Evolutionary conservation across 208 protist species (phyloP).

Genomic region (Crithidia brevicula): DNA sequence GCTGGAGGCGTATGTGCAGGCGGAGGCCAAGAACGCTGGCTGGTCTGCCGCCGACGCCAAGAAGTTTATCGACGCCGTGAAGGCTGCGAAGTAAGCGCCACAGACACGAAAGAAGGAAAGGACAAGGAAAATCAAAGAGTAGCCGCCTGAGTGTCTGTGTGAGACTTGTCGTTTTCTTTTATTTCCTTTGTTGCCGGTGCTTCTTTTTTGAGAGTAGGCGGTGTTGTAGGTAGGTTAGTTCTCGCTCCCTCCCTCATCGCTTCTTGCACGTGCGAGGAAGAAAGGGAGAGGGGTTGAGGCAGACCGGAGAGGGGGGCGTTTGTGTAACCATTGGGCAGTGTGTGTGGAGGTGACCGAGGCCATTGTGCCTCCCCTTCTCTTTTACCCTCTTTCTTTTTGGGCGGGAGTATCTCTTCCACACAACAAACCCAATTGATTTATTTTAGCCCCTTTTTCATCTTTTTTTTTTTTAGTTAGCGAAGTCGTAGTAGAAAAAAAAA

Average conservation of each 20-base stretch:
- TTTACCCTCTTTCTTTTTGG: too few species aligned
- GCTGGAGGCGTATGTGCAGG: conserved; percentile 74
- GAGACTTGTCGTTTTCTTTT: conserved; percentile 3
- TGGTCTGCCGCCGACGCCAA: conserved; percentile 79
- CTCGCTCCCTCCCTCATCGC: background rate
- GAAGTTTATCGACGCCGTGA: conserved; percentile 85
- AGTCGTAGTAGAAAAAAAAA: conserved; percentile 14
- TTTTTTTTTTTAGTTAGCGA: conserved; percentile 23
- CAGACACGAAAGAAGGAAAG: too few species aligned
- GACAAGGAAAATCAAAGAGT: background rate
- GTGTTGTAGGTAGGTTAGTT: conserved; percentile 15
- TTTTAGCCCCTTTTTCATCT: conserved; percentile 4
- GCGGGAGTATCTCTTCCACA: too few species aligned
- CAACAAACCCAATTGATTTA: background rate
- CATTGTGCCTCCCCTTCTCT: too few species aligned
- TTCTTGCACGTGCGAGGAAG: too few species aligned
- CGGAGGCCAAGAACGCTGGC: conserved; percentile 86
- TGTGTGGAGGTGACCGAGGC: too few species aligned
- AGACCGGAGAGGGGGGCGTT: too few species aligned
- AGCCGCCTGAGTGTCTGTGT: background rate
- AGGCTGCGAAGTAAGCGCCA: conserved; percentile 72
- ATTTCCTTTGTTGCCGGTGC: too few species aligned
- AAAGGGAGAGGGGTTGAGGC: too few species aligned
- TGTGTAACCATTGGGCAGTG: conserved; percentile 10
- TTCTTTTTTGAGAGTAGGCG: too few species aligned